Conservation (phyloP, 495 filamentous ascomycete genomes). For the Podospora didyma region DNA sequence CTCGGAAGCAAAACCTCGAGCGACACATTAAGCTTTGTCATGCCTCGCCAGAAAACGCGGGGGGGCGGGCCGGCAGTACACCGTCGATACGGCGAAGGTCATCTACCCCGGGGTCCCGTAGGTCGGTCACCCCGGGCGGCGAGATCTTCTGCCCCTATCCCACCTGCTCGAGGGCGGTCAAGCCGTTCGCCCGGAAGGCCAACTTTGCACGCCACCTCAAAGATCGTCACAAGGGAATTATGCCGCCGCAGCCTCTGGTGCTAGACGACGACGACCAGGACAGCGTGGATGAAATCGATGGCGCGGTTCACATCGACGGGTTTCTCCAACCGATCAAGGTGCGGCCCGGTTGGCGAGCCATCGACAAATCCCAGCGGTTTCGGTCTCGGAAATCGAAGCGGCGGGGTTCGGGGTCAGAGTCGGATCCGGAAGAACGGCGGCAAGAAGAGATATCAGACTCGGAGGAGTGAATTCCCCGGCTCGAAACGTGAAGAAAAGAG, state of each 20-base stretch:
- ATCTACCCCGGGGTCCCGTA: no score
- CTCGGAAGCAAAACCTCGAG: neutral
- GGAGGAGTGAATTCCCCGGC: no score
- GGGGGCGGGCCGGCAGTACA: no score
- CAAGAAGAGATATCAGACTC: neutral
- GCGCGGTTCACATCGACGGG: constrained; percentile 50
- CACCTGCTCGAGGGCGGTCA: constrained; percentile 13
- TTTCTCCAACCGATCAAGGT: constrained; percentile 42
- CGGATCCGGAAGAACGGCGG: neutral
- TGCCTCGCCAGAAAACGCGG: no score
- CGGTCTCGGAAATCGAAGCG: no score
- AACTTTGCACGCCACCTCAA: constrained; percentile 27
- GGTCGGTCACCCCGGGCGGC: neutral
- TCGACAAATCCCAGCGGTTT: constrained; percentile 1
- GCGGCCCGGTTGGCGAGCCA: constrained; percentile 28
- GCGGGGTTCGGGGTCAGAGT: neutral
- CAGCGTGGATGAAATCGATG: constrained; percentile 48
- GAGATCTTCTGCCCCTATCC: constrained; percentile 14
- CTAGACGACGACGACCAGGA: constrained; percentile 26
- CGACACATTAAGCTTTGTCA: constrained; percentile 1
- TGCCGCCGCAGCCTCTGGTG: no score
- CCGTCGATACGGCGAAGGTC: no score
- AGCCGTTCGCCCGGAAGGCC: constrained; percentile 7
- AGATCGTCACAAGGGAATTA: constrained; percentile 30
- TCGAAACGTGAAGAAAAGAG: no score